These are phyloP conservation scores for Phoma sp. DNA, from an alignment of 2,329 filamentous ascomycete genomes.

Conservation along the genomic window DNA sequence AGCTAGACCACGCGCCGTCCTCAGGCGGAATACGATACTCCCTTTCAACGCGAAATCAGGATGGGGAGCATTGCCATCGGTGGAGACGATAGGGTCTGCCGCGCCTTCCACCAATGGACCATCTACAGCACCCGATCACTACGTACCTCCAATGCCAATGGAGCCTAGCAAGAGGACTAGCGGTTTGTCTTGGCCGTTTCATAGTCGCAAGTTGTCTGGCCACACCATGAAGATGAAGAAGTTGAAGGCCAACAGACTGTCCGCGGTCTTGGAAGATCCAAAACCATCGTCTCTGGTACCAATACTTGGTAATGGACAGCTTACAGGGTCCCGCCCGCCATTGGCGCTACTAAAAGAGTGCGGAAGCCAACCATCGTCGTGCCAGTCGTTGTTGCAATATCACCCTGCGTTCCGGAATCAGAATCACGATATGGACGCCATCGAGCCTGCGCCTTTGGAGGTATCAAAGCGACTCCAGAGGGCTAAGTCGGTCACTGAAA, in stretches of 20 bases:
- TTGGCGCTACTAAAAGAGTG: constrained; percentile 24
- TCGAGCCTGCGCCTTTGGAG: constrained; percentile 5
- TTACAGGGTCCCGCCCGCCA: constrained; percentile 12
- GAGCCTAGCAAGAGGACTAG: constrained; percentile 26
- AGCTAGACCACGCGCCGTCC: constrained; percentile 38
- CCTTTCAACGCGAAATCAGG: constrained; percentile 46
- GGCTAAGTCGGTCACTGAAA: constrained; percentile 34
- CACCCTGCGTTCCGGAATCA: constrained; percentile 37
- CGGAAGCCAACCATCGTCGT: constrained; percentile 28
- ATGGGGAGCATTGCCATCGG: constrained; percentile 51
- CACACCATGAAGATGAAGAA: constrained; percentile 37
- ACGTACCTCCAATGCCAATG: constrained; percentile 24
- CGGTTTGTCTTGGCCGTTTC: constrained; percentile 42
- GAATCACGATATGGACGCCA: constrained; percentile 2
- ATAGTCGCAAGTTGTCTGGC: constrained; percentile 30
- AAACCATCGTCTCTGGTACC: constrained; percentile 38
- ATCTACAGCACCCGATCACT: constrained; percentile 28
- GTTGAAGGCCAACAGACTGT: constrained; percentile 34
- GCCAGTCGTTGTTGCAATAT: constrained; percentile 35
- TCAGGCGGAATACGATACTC: constrained; percentile 40
- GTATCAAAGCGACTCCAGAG: constrained; percentile 26
- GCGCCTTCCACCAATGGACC: constrained; percentile 19
- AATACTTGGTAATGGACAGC: constrained; percentile 23
- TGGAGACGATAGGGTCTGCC: constrained; percentile 41
- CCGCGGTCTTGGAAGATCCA: constrained; percentile 50